Evolutionary conservation across 306 rosid genomes (phyloP), one percentile per base, ranked within the genome.

Genomic region (Vachellia pachyceras): DNA sequence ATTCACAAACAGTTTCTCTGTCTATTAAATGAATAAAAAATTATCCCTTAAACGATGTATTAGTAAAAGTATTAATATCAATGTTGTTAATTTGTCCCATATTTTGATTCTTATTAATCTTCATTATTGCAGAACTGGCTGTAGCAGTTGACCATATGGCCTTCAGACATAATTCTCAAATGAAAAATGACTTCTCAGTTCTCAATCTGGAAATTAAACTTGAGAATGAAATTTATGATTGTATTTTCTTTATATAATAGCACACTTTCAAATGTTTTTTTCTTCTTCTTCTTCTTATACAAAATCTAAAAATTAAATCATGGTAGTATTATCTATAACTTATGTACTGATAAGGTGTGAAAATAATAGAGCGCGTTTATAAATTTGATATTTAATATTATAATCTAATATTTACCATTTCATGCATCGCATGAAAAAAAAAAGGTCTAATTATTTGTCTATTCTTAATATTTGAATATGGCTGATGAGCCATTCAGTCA

Each of bases 61-160:
- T n/a, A n/a, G n/a, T n/a, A n/a, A n/a, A n/a, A n/a, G n/a, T n/a
- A n/a, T n/a, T n/a, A n/a, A n/a, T n/a, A n/a, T n/a, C n/a, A n/a
- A n/a, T n/a, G 22, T 1, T 50, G 20, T 23, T 78, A 69, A n/a
- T 13, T 81, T 82, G 79, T 65, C 78, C 46, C 35, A 75, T 33
- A 61, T 10, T 41, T 69, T 75, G 82, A 60, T 73, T 64, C 68
- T 52, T 52, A 52, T 50, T 73, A 35, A 20, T 2, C 0, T 20
- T 57, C n/a, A n/a, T n/a, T n/a, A n/a, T n/a, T n/a, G n/a, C n/a
- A n/a, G n/a, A n/a, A n/a, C n/a, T n/a, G n/a, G n/a, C n/a, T n/a
- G n/a, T 79, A 76, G 73, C 82, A 45, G 77, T 80, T 73, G 58
- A 29, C 33, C 33, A 2, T 29, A 29, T 77, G 83, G 85, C 77